Evolutionary conservation across 331 rosid species (phyloP).

Genomic region (Prunus yedoensis): DNA sequence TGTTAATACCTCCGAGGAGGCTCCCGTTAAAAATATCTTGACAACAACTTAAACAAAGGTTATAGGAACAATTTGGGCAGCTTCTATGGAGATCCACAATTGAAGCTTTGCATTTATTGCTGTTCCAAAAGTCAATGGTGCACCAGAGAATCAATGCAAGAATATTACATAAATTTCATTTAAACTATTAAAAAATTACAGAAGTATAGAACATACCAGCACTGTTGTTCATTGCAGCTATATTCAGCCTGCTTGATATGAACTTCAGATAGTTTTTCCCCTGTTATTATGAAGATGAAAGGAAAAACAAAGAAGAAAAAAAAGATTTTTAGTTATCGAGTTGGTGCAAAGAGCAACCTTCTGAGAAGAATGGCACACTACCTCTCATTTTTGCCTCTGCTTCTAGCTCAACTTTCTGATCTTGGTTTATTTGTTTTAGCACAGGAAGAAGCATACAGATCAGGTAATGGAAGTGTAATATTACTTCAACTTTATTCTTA

Average conservation of each 20-base stretch:
- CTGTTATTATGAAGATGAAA: conserved; percentile 44
- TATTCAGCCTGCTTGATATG: conserved; percentile 66
- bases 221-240: conserved; percentile 43
- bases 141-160: conserved; percentile 29
- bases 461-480: conserved; percentile 78
- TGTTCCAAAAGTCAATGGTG: conserved; percentile 45
- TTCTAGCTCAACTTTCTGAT: conserved; percentile 64
- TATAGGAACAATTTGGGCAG: conserved; percentile 84
- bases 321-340: background rate
- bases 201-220: conserved; percentile 51
- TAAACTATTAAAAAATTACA: conserved; percentile 14
- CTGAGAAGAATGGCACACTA: conserved; percentile 28
- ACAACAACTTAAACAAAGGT: conserved; percentile 80
- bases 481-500: conserved; percentile 58
- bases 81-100: conserved; percentile 88
- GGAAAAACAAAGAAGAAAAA: background rate
- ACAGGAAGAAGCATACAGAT: conserved; percentile 88
- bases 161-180: conserved; percentile 21
- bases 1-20: conserved; percentile 35
- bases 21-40: conserved; percentile 45
- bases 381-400: conserved; percentile 69
- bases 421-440: conserved; percentile 71
- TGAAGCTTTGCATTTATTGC: conserved; percentile 70
- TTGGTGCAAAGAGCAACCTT: conserved; percentile 13
- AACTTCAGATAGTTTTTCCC: conserved; percentile 58